Evolutionary conservation across 257 asterid genomes (phyloP), one percentile per base, ranked within the genome.

Genomic region (Solanum chilense): DNA sequence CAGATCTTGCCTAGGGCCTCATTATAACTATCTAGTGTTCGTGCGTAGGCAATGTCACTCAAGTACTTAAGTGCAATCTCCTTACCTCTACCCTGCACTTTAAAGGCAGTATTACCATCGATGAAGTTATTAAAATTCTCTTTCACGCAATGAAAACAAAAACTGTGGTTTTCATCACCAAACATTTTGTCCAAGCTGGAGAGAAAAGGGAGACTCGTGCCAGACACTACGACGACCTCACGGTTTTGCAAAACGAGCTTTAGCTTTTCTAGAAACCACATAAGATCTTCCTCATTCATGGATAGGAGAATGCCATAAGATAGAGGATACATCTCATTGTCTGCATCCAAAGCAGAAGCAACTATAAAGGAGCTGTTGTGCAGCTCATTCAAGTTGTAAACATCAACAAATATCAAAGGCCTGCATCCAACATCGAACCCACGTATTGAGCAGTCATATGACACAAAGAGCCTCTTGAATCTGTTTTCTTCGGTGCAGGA

Each of bases 341-440:
- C 82, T 0, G 88, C 88, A 86, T 86, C 84, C 27, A 85, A 70
- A 23, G 84, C 47, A 9, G 87, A 87, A 15, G 87, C 85, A 83
- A 56, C 68, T 23, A 83, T 23, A 42, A 87, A 42, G 81, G 87
- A 82, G 20, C 87, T 71, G 3, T 84, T 87, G 77, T 73, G 81
- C 37, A 82, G 85, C 23, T 70, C 87, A 18, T 80, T 87, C 77
- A 87, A 87, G 75, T 87, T 77, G 80, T 86, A 87, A 31, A 85
- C 77, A 7, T 82, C 84, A 27, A 87, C 41, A 44, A 87, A 86
- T 49, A 86, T 52, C 20, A 86, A n/a, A 58, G 88, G 88, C 5
- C 88, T 42, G 39, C 86, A 86, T 16, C 88, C 81, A 31, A 35
- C 82, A 64, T 78, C 86, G 62, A 86, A 86, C 27, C 86, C 86